These are phyloP conservation scores for Fusarium nodosum DNA, from an alignment of 2,329 filamentous ascomycete genomes.

Conservation along the genomic window DNA sequence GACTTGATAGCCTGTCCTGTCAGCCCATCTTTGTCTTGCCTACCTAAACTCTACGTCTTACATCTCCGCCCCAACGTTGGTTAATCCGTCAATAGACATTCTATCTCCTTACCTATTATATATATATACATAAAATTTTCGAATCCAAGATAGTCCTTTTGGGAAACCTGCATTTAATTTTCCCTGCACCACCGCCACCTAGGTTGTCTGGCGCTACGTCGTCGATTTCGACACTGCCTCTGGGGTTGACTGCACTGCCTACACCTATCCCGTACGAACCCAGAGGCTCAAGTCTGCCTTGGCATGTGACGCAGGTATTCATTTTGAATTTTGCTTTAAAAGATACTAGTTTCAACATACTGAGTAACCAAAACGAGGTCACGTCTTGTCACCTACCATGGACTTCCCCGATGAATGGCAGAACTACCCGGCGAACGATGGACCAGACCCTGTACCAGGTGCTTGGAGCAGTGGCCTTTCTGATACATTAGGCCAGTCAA, in stretches of 20 bases:
- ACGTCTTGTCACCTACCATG: slow-evolving; percentile 20
- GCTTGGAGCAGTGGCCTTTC: background rate
- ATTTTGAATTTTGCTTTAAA: background rate
- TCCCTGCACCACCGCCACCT: background rate
- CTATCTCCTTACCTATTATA: background rate
- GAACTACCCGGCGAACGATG: background rate
- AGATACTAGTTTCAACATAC: slow-evolving; percentile 1
- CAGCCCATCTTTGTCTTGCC: slow-evolving; percentile 20
- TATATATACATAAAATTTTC: background rate
- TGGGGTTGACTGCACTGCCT: slow-evolving; percentile 10
- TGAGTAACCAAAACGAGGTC: background rate
- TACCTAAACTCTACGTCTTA: slow-evolving; percentile 15
- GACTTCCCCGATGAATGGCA: slow-evolving; percentile 24
- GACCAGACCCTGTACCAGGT: background rate
- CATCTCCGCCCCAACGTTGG: slow-evolving; percentile 1
- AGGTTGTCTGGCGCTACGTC: background rate
- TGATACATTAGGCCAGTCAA: background rate
- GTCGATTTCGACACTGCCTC: slow-evolving; percentile 18
- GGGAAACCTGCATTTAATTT: background rate
- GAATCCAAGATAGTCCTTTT: background rate
- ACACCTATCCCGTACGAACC: background rate
- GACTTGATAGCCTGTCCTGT: slow-evolving; percentile 19
- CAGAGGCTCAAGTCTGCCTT: slow-evolving; percentile 20
- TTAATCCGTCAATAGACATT: background rate
- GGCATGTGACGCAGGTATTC: slow-evolving; percentile 3